A percentile compares a stretch with the other conserved stretches of the same genome.
Evolutionary conservation across 306 rosid species (phyloP).

Genomic region (Vigna trinervia): DNA sequence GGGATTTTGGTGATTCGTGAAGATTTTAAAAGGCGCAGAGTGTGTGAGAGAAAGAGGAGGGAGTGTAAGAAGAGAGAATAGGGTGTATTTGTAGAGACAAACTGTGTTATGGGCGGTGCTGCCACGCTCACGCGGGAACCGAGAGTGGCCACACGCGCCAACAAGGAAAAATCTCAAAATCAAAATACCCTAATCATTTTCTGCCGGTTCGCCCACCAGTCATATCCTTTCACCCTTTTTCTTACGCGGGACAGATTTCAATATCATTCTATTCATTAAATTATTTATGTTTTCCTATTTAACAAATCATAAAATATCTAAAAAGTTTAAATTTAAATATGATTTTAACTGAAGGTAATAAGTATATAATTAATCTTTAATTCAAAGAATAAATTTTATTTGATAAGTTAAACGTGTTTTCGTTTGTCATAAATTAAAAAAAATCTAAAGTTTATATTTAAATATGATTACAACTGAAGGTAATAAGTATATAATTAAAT

Average conservation of each 20-base stretch:
- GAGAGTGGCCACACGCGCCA: slow-evolving; percentile 12
- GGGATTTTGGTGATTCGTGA: slow-evolving; percentile 32
- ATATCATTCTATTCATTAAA: too few relatives aligned
- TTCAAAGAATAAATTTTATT: too few relatives aligned
- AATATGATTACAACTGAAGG: too few relatives aligned
- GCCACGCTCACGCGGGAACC: neutral
- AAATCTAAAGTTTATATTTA: too few relatives aligned
- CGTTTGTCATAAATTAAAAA: too few relatives aligned
- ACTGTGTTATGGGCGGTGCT: slow-evolving; percentile 14
- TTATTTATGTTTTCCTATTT: too few relatives aligned
- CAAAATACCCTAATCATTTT: neutral
- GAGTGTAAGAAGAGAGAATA: slow-evolving; percentile 21
- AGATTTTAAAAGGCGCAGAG: slow-evolving; percentile 45
- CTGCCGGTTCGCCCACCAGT: neutral
- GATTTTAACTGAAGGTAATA: too few relatives aligned
- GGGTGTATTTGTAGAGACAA: slow-evolving; percentile 47
- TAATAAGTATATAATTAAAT: too few relatives aligned
- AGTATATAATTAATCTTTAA: too few relatives aligned
- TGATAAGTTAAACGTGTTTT: too few relatives aligned
- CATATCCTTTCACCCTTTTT: neutral
- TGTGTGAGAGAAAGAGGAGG: neutral
- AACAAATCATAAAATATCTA: too few relatives aligned
- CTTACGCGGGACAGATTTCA: neutral
- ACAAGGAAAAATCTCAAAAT: neutral
- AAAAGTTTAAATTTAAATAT: too few relatives aligned